Base-by-base conservation (phyloP, 2,329 filamentous ascomycete genomes). In the Aspergillus sp. region DNA sequence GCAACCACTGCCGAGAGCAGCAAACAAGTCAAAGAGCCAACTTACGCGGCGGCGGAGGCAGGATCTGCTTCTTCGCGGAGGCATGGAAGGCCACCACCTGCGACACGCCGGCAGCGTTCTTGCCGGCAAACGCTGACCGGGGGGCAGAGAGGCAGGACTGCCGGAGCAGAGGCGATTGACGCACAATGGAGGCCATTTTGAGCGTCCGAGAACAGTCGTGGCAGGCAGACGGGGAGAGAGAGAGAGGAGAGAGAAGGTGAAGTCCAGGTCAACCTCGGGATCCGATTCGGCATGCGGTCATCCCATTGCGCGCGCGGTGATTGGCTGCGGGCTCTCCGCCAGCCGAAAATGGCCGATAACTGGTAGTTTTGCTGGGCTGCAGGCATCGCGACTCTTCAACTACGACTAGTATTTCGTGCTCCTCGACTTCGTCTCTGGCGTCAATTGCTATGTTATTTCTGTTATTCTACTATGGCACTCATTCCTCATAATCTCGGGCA, bases 1-100 rank as follows among this genome's bases (percentile, higher is more conserved):
- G 37, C 8, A 26, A 28, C 15, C 32, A 24, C 30, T 15, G 28
- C 30, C 7, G n/a, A 20, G 6, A 26, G 17, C 14, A 2, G 15
- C 20, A 26, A 28, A 29, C 8, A 12, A 14, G 17, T 22, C 24
- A 36, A 14, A 28, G 30, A 30, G 20, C 19, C 17, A 24, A 74
- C 82, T 66, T 71, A 91, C 86, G 91, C 53, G 88, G 86, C 45
- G 82, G 75, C 35, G 86, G 80, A 39, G 89, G 86, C 36, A 98
- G 73, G 54, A 89, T 80, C 56, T 73, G 71, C 61, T 76, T 75
- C 64, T 75, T 75, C 63, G 77, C 72, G 26, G 84, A 85, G 53
- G 81, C 84, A 65, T 95, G 88, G 74, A 98, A 94, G 49, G 83
- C 80, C 45, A 86, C 80, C 51, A 79, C 70, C 60, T 78, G 70